These are phyloP conservation scores for Lactifluus hygrophoroides DNA, from an alignment of 768 basidiomycete species.

Conservation along the genomic window DNA sequence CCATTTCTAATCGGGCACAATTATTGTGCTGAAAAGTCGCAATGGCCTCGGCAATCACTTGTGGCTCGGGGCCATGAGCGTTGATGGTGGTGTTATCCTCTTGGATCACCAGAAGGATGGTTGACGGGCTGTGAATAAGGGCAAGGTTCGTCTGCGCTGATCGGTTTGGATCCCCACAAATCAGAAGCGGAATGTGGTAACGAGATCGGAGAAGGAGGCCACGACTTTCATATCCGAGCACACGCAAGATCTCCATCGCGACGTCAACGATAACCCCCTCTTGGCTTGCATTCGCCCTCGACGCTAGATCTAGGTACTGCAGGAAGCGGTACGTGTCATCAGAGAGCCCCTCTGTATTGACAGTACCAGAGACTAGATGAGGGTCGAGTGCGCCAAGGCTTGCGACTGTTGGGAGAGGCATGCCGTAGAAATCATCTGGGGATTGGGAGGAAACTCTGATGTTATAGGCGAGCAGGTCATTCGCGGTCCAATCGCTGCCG, in stretches of 20 bases:
- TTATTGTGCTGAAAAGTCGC: neutral
- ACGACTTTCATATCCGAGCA: too few relatives aligned
- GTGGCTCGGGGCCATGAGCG: neutral
- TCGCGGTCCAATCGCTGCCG: neutral
- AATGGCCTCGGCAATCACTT: slow-evolving; percentile 5
- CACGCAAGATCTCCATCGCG: too few relatives aligned
- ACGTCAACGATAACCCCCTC: neutral
- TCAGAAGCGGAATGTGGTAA: neutral
- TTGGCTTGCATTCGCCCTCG: neutral
- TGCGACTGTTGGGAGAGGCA: neutral
- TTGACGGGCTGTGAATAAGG: neutral
- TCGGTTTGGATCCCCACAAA: neutral
- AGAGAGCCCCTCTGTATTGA: neutral
- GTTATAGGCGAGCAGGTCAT: neutral
- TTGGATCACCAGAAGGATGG: neutral
- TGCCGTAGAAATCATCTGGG: neutral
- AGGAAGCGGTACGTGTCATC: neutral
- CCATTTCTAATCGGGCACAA: neutral
- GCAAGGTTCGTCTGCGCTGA: neutral
- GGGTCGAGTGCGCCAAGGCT: neutral
- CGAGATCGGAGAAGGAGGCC: neutral
- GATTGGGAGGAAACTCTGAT: neutral
- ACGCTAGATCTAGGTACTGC: neutral
- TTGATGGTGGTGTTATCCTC: neutral
- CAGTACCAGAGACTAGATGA: neutral